Percentiles rank a stretch among this genome's conserved stretches.
Evolutionary conservation across 1,284 basidiomycete species (phyloP).

Genomic region (Cutaneotrichosporon sp.): DNA sequence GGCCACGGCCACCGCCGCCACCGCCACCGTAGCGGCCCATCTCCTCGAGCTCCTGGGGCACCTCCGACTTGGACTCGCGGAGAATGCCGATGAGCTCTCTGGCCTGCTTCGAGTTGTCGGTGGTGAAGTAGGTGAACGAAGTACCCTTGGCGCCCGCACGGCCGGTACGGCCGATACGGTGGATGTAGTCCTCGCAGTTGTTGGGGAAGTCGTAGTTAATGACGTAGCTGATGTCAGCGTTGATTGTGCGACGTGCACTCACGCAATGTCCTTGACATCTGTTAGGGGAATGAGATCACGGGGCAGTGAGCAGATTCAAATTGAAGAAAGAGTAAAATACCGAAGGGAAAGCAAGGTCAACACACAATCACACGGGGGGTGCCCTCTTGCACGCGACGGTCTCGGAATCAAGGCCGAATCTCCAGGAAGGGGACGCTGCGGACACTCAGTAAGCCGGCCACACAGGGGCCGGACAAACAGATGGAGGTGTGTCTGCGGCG

Average conservation of each 20-base stretch:
- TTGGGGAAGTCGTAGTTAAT: slow-evolving; percentile 94
- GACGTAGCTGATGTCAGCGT: slow-evolving; percentile 30
- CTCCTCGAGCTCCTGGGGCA: slow-evolving; percentile 89
- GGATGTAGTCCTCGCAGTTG: slow-evolving; percentile 59
- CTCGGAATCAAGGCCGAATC: slow-evolving; percentile 14
- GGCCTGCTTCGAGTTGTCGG: slow-evolving; percentile 90
- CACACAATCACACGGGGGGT: slow-evolving; percentile 26
- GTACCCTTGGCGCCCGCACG: slow-evolving; percentile 62
- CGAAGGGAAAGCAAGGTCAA: slow-evolving; percentile 21
- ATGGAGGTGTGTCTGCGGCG: slow-evolving; percentile 9
- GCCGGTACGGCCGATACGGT: slow-evolving; percentile 62
- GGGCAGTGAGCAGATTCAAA: slow-evolving; percentile 27
- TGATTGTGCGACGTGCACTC: slow-evolving; percentile 17
- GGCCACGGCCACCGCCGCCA: slow-evolving; percentile 54
- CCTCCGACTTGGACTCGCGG: slow-evolving; percentile 81
- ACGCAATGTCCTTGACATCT: slow-evolving; percentile 53
- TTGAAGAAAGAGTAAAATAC: slow-evolving; percentile 16
- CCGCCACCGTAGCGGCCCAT: slow-evolving; percentile 83
- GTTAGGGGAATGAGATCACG: slow-evolving; percentile 22
- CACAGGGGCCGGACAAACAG: slow-evolving; percentile 7
- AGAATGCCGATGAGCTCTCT: slow-evolving; percentile 88
- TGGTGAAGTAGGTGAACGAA: slow-evolving; percentile 95
- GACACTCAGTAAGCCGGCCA: slow-evolving; percentile 9
- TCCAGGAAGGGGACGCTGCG: slow-evolving; percentile 10
- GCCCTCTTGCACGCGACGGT: slow-evolving; percentile 24